Base-by-base conservation (phyloP, 2,329 filamentous ascomycete species). In the Myotisia sp. region DNA sequence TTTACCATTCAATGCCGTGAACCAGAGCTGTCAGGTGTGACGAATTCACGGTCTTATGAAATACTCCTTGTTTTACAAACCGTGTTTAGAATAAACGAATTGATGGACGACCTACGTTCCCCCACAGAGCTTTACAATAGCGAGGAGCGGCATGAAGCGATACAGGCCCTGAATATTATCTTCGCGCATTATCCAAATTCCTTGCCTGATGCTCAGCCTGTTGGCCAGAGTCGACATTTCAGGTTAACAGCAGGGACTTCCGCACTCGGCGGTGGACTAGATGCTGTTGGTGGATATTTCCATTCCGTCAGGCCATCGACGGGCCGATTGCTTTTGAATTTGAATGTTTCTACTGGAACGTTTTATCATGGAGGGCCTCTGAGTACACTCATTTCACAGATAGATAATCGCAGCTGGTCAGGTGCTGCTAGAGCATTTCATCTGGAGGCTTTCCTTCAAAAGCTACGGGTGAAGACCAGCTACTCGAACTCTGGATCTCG, bases 271-370 rank as follows among this genome's bases (percentile, higher is more conserved):
- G 57, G 49, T 12, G 71, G 71, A 1, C 53, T 78, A 0, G 58
- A 68, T 29, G 71, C 71, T 3, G 50, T 74, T 5, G 63, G 74
- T 24, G 74, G 75, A 0, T 79, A 70, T 52, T 76, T 69, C 46
- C 60, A 70, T n/a, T 76, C 70, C 44, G 67, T 74, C 17, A 67
- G 74, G 3, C 64, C 69, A 2, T 66, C 70, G 2, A 68, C 70
- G 8, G 64, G 64, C 26, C 62, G 71, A 3, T 54, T 78, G 3
- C 48, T 79, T 2, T 49, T 77, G 8, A 79, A 79, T 37, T 56
- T 77, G 3, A 75, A 78, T 37, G 70, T 77, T 19, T 69, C 70
- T 3, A 68, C 67, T 26, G 61, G 63, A 2, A 70, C 71, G 0
- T 76, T 74, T 44, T 74, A 73, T 50, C 60, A 70, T 44, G 44